Base-by-base conservation (phyloP, 345 rosid genomes). In the Arabidopsis arenosa region DNA sequence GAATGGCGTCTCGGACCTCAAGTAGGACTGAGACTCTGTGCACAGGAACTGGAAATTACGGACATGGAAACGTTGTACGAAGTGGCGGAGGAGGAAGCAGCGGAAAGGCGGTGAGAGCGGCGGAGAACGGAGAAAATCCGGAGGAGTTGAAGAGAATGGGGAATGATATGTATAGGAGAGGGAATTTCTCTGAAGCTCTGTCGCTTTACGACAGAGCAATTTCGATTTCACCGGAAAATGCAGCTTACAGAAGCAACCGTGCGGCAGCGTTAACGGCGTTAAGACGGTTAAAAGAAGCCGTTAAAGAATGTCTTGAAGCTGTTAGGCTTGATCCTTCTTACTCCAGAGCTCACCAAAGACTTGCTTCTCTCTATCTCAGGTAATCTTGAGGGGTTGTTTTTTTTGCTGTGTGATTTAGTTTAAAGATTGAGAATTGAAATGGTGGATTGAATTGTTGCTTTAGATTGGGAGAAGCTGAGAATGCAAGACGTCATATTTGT, bases 271-370 rank as follows among this genome's bases (percentile, higher is more conserved):
- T 95, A 85, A 89, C 88, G 58, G 90, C 86, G 5, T 72, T 81
- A 72, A 89, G 88, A 61, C 85, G 90, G 79, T 75, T 95, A 57
- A 85, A 69, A 47, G 97, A 95, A 74, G 97, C 97, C 1, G 90
- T 89, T 64, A 85, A 66, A 69, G 99, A 95, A 55, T 92, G 97
- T 37, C 87, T 92, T 79, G 97, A 88, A 83, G 97, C 99, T 7
- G 87, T 92, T 9, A 86, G 84, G 76, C 72, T 92, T 63, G 97
- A 92, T 70, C 89, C 90, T 41, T 73, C 74, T 55, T 93, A 88
- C 84, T 75, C 72, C 15, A 85, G 97, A 80, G 97, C 96, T 66
- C 95, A 83, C 65, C 98, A 89, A 75, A 82, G 99, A 66, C 81
- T 95, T 53, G 88, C 85, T 73, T 88, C 91, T 75, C 88, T 95